Base-by-base conservation (phyloP, 352 stramenopile species). In the Pythium apleroticum region DNA sequence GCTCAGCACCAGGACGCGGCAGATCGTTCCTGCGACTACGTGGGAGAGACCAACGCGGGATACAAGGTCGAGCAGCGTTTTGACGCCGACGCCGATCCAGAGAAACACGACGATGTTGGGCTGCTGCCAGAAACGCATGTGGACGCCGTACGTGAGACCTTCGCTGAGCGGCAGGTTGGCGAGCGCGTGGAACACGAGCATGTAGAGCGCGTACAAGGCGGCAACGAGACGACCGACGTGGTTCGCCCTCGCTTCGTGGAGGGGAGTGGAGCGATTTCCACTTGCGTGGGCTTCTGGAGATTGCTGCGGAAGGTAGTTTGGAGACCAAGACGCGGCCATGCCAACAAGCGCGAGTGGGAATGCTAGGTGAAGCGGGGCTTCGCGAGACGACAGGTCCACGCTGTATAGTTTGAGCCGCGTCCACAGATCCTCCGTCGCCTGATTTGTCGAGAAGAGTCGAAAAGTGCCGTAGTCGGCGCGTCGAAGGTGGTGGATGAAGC, bases 111-210 rank as follows among this genome's bases (percentile, higher is more conserved):
- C 31, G 14, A 98, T 74, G 58, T 98, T 98, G 4, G 93, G 94
- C 52, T 99, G 93, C 71, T 97, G 93, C 89, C 89, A 97, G 61
- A 97, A 97, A 33, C 91, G 86, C 88, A 95, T 95, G 72, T 99
- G 95, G 19, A 98, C 90, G 1, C 92, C 96, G 60, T 94, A 98
- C 19, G 98, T 80, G 17, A 99, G 85, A 0, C 78, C 78, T 73
- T 98, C 90, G 33, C 77, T 84, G 24, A 99, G 78, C 33, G 95
- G 95, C 17, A 99, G 72, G 69, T 99, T 99, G 20, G 91, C 86
- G 0, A 99, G 73, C 11, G 88, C 80, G 74, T 98, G 95, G 71
- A 98, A 99, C 7, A 98, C 80, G 17, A 95, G n/a, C 63, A 98
- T 77, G 71, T 99, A 98, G 63, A 98, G 96, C 7, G 69, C 20